Conservation (phyloP, 805 yeast species). For the Wickerhamomyces hampshirensis region DNA sequence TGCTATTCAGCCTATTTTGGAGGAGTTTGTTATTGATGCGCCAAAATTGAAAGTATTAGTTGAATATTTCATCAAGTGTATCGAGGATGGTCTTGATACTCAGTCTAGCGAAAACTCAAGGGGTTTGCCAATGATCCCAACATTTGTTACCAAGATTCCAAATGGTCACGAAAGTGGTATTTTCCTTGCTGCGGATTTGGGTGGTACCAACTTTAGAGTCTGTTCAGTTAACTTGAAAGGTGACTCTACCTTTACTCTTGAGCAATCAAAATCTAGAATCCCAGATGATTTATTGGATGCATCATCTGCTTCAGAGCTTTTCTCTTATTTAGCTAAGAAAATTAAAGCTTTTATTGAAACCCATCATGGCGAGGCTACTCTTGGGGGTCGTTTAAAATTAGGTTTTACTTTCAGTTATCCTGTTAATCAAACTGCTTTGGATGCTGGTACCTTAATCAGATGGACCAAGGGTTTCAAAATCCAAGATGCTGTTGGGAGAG, state of each 20-base stretch:
- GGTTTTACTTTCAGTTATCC: constrained; percentile 97
- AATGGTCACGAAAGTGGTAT: constrained; percentile 81
- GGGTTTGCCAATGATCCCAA: constrained; percentile 88
- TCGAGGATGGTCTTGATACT: constrained; percentile 54
- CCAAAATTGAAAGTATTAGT: constrained; percentile 24
- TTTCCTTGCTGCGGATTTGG: constrained; percentile 86
- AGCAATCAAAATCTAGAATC: constrained; percentile 73
- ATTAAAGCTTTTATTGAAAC: constrained; percentile 59
- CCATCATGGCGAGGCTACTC: constrained; percentile 43
- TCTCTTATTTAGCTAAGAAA: constrained; percentile 69
- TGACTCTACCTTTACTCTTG: constrained; percentile 70
- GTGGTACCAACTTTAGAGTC: constrained; percentile 95
- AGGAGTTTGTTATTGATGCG: constrained; percentile 19
- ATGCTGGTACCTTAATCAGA: constrained; percentile 76
- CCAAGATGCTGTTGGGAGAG: constrained; percentile 78
- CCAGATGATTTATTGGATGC: constrained; percentile 73
- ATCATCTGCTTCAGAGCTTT: constrained; percentile 58
- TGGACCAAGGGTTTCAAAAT: constrained; percentile 97
- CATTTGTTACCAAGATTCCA: constrained; percentile 82
- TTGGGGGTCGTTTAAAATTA: constrained; percentile 46
- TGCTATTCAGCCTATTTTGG: constrained; percentile 15
- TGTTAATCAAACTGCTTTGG: constrained; percentile 75
- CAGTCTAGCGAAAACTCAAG: constrained; percentile 31
- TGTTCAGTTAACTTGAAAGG: constrained; percentile 80
- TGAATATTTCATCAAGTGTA: constrained; percentile 52